Base-by-base conservation (phyloP, 1,284 basidiomycete genomes). In the Lentinus polychrous region DNA sequence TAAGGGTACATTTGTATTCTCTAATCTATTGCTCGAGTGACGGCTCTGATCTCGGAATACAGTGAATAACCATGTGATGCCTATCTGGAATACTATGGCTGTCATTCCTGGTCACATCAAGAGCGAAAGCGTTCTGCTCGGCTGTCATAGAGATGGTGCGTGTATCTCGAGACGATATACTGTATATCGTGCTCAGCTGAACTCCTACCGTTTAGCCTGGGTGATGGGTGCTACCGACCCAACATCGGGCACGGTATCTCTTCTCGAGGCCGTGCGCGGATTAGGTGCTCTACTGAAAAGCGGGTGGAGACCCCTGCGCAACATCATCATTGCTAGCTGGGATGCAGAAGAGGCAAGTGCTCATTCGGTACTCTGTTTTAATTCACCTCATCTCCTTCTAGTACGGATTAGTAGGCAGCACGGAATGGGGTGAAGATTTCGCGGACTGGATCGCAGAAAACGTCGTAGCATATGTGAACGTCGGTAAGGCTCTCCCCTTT, bases 361-460 rank as follows among this genome's bases (percentile, higher is more conserved):
- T 34, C 35, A 37, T 37, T 37, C 12, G 5, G 27, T 18, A 33
- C 27, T 42, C 18, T 34, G 24, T 17, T 48, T 12, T 2, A 10
- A 15, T 8, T 44, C 22, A 6, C n/a, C 33, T 24, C 8, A 12
- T 51, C 22, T 43, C 5, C 27, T 31, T 49, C 8, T 52, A 91
- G 81, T 91, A 92, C 52, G 92, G 92, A 23, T 74, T 95, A 33
- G 71, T 96, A 39, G 93, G 93, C 10, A 85, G 83, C 57, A 93
- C 89, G 5, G 91, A 95, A 66, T 93, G 83, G 74, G 87, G 83
- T 6, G 93, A 95, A 68, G 91, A 95, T 64, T 95, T 94, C 63
- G 72, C 83, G 1, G 73, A 81, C 24, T 94, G 87, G 83, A 80
- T 95, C 50, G 72, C 75, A 37, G 68, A 79, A 40, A 76, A 94